A percentile compares a stretch with the other conserved stretches of the same genome.
Evolutionary conservation across 1,284 basidiomycete genomes (phyloP).

Genomic region (Chondrostereum purpureum): DNA sequence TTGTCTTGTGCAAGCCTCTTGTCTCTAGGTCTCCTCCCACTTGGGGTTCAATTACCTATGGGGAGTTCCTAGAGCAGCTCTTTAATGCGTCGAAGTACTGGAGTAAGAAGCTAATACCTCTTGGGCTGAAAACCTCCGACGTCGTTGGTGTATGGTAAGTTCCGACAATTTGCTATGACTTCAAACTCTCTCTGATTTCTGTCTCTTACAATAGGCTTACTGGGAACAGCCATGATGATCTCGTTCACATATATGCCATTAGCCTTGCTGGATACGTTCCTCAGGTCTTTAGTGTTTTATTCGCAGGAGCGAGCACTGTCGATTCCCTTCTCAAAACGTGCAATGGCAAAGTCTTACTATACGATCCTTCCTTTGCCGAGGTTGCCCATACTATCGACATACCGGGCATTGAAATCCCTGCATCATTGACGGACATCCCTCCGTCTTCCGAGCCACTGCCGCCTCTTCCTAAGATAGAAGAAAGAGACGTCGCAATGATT

Average conservation of each 20-base stretch:
- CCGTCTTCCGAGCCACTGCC: slow-evolving; percentile 5
- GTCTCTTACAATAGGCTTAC: slow-evolving; percentile 22
- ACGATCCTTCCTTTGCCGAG: slow-evolving; percentile 15
- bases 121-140: not conserved
- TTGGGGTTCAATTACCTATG: too few species aligned
- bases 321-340: slow-evolving; percentile 15
- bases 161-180: too few species aligned
- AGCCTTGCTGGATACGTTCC: slow-evolving; percentile 22
- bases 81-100: too few species aligned
- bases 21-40: too few species aligned
- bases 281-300: slow-evolving; percentile 21
- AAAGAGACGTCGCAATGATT: slow-evolving; percentile 22
- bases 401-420: slow-evolving; percentile 10
- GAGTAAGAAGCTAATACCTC: not conserved
- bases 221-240: slow-evolving; percentile 19
- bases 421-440: slow-evolving; percentile 6
- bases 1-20: too few species aligned
- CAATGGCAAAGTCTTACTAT: slow-evolving; percentile 17
- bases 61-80: too few species aligned
- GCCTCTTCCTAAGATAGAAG: slow-evolving; percentile 11
- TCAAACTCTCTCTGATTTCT: not conserved
- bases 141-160: not conserved
- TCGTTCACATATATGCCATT: slow-evolving; percentile 21
- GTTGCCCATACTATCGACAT: slow-evolving; percentile 6
- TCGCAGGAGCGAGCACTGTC: slow-evolving; percentile 9